Conservation (phyloP, 768 basidiomycete species). For the Tulasnella sp. region DNA sequence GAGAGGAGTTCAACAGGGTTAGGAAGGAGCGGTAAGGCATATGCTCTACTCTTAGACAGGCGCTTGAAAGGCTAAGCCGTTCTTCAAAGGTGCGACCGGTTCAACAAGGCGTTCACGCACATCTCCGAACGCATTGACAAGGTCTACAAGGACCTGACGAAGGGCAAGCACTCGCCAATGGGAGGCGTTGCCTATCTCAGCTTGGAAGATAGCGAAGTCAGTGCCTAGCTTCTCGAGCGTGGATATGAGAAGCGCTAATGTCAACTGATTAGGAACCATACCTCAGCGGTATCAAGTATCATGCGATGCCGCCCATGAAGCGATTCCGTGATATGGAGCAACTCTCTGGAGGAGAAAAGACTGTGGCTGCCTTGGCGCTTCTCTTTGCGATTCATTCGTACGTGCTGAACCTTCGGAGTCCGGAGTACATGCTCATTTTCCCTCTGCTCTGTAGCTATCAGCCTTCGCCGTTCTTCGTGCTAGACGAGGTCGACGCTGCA, state of each 20-base stretch:
- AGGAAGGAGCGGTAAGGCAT: conserved; percentile 65
- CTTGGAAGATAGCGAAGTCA: conserved; percentile 91
- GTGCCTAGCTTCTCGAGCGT: conserved; percentile 28
- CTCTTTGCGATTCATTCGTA: conserved; percentile 96
- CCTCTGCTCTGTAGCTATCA: conserved; percentile 61
- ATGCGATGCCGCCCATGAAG: conserved; percentile 99
- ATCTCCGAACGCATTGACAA: conserved; percentile 92
- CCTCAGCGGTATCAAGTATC: conserved; percentile 88
- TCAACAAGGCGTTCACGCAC: conserved; percentile 94
- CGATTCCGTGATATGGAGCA: conserved; percentile 99
- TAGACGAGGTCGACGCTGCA: conserved; percentile 98
- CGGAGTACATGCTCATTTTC: background rate
- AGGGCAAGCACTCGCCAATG: conserved; percentile 87
- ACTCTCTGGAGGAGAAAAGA: conserved; percentile 96
- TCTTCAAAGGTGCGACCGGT: conserved; percentile 61
- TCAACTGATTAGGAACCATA: conserved; percentile 63
- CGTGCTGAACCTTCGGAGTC: conserved; percentile 18
- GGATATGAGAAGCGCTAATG: background rate
- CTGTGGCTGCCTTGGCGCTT: conserved; percentile 91
- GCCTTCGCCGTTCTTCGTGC: conserved; percentile 94
- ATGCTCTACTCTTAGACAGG: background rate
- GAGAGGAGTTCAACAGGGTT: conserved; percentile 86
- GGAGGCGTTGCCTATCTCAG: conserved; percentile 96
- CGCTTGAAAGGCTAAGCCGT: conserved; percentile 6
- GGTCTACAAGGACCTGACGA: conserved; percentile 97